Base-by-base conservation (phyloP, 805 yeast species). In the Blastobotrys americana region DNA sequence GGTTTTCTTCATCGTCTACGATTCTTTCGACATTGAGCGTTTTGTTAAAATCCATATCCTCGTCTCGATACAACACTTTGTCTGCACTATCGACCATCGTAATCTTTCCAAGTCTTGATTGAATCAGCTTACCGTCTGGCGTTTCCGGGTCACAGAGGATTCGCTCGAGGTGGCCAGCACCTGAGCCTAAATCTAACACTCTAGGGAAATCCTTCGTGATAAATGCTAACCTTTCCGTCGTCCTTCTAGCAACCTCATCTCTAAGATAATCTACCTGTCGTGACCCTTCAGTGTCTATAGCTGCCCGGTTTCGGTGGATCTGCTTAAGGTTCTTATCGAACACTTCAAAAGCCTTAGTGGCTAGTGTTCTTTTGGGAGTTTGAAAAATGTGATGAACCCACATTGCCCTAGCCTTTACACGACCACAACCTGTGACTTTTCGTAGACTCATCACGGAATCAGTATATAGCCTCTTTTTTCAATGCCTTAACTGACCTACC, bases 161-260 rank as follows among this genome's bases (percentile, higher is more conserved):
- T 39, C 68, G 65, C 45, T 74, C 71, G 10, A 81, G 65, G 58
- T 77, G 79, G 0, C 95, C 95, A 43, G 80, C 71, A 39, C 84
- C 78, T 8, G 82, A 72, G 2, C 95, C 95, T 46, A 83, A 73
- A 58, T 86, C 94, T 46, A 85, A 63, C 28, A 82, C 72, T 17
- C 68, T 67, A 16, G 72, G 67, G 54, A 84, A 80, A 18, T 74
- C 73, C 40, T 88, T 69, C 38, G 82, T 78, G 40, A 86, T 74
- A 60, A 84, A 82, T 2, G 87, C 79, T 42, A 86, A 62, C 51
- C 95, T 70, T 50, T 85, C 94, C 20, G 84, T 76, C 6, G 88
- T 79, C 42, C 84, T 73, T 19, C 69, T 57, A 0, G 93, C 88
- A 5, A 84, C 77, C 58, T 84, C 93, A 55, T 82, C 80, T 35